Conservation (phyloP, 2,329 filamentous ascomycete species). For the Penicillium sp. region DNA sequence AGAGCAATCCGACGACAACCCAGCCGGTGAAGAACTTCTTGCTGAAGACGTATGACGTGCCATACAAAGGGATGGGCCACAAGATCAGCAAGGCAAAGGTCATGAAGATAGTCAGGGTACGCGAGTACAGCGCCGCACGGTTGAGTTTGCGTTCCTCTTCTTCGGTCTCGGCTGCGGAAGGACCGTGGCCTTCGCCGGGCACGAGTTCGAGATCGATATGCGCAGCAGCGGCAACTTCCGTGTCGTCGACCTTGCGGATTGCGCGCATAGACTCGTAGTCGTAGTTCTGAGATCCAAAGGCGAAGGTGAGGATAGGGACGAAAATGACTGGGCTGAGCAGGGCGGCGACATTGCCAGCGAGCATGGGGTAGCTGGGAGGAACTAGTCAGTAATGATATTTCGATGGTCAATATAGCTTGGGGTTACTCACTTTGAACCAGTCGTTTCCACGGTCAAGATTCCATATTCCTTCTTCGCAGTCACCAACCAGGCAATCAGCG, state of each 20-base stretch:
- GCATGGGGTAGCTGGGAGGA: conserved; percentile 69
- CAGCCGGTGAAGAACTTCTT: conserved; percentile 84
- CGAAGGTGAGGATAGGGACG: conserved; percentile 75
- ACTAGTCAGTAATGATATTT: conserved; percentile 10
- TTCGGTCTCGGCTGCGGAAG: conserved; percentile 46
- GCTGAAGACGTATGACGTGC: conserved; percentile 78
- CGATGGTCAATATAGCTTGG: neutral
- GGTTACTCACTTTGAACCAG: conserved; percentile 70
- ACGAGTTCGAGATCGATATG: conserved; percentile 70
- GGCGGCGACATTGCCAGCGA: conserved; percentile 83
- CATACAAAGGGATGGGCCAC: conserved; percentile 94
- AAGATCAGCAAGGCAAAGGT: conserved; percentile 76
- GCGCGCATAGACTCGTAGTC: conserved; percentile 83
- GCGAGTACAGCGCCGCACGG: conserved; percentile 61
- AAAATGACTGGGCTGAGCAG: conserved; percentile 78
- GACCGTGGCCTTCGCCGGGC: conserved; percentile 54
- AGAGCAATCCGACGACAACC: conserved; percentile 77
- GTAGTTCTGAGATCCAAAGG: conserved; percentile 75
- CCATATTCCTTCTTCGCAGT: conserved; percentile 74
- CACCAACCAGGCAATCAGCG: conserved; percentile 78
- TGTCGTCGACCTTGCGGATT: conserved; percentile 80
- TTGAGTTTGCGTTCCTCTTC: conserved; percentile 59
- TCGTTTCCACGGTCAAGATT: conserved; percentile 71
- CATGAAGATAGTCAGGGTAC: conserved; percentile 65
- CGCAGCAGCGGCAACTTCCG: conserved; percentile 68